These are phyloP conservation scores for Filosporella fistucella DNA, from an alignment of 495 filamentous ascomycete species.

Conservation along the genomic window DNA sequence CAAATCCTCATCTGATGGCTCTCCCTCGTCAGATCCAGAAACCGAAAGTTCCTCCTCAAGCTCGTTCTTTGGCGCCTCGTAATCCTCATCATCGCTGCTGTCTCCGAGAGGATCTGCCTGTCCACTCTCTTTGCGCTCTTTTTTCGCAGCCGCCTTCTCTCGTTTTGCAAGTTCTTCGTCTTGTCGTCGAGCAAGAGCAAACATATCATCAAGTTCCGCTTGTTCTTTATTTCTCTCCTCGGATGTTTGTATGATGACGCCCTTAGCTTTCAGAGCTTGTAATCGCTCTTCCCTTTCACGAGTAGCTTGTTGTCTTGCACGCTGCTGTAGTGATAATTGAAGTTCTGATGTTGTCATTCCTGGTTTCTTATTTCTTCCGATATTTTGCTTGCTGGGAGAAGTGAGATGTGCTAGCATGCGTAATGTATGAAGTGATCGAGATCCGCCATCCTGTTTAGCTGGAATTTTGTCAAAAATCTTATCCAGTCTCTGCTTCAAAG, in stretches of 20 bases:
- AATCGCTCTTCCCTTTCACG: conserved; percentile 75
- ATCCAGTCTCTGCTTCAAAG: conserved; percentile 30
- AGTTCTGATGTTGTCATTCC: conserved; percentile 67
- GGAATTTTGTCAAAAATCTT: conserved; percentile 69
- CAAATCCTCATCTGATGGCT: conserved; percentile 7
- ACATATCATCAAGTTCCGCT: conserved; percentile 77
- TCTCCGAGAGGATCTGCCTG: conserved; percentile 47
- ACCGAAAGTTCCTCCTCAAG: conserved; percentile 28
- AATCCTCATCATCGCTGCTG: conserved; percentile 49
- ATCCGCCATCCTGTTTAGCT: conserved; percentile 50
- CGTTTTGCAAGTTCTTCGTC: conserved; percentile 71
- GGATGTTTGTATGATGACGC: conserved; percentile 75
- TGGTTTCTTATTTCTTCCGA: conserved; percentile 28
- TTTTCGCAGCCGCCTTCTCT: conserved; percentile 68
- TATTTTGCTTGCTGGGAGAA: conserved; percentile 52
- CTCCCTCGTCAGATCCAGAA: conserved; percentile 27
- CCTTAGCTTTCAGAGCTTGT: conserved; percentile 69
- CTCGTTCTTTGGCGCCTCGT: conserved; percentile 37
- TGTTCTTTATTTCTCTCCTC: conserved; percentile 80
- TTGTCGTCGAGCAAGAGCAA: conserved; percentile 79
- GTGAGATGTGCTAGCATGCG: conserved; percentile 71
- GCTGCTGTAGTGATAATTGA: conserved; percentile 57
- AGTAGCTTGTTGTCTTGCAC: conserved; percentile 75
- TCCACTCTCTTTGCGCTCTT: conserved; percentile 45
- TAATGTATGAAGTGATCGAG: conserved; percentile 60